phyloP scores from a whole-genome alignment of 2,329 filamentous ascomycete species.

The Nakataea oryzae region DNA sequence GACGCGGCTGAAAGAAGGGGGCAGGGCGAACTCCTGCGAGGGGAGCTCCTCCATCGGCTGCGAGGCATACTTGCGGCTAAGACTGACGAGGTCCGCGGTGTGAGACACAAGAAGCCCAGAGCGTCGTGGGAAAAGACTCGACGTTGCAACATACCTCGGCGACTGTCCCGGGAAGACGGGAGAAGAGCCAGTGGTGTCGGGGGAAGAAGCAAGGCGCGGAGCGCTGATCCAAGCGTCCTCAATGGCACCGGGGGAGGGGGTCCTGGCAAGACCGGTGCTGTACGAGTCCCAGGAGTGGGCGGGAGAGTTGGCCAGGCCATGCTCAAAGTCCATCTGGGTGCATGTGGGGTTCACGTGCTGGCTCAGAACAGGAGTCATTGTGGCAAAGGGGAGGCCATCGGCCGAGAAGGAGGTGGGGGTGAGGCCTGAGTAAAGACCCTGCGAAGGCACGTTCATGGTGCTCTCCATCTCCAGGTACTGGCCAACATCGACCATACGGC shows the following conservation, averaged over 20 bases:
- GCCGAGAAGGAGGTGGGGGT: constrained; percentile 28
- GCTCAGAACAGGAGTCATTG: constrained; percentile 30
- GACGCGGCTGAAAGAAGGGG: constrained; percentile 23
- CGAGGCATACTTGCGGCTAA: constrained; percentile 25
- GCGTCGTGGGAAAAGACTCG: background rate
- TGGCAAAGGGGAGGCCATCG: constrained; percentile 30
- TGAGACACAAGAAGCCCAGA: constrained; percentile 18
- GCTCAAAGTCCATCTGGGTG: constrained; percentile 41
- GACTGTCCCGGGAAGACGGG: constrained; percentile 39
- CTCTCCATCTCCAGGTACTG: constrained; percentile 15
- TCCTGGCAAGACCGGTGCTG: constrained; percentile 40
- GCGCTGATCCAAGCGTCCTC: constrained; percentile 36
- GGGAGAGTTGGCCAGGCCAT: constrained; percentile 37
- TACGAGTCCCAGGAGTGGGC: constrained; percentile 41
- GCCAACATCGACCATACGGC: constrained; percentile 10
- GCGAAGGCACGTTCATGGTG: constrained; percentile 1
- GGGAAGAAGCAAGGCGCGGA: constrained; percentile 25
- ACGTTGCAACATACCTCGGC: constrained; percentile 36
- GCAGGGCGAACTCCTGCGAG: constrained; percentile 24
- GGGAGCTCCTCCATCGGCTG: constrained; percentile 6
- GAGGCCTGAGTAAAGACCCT: constrained; percentile 36
- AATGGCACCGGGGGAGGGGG: constrained; percentile 35
- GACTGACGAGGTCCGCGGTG: constrained; percentile 18
- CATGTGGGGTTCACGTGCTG: constrained; percentile 41
- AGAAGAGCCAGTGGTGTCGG: constrained; percentile 36